Evolutionary conservation across 2,329 filamentous ascomycete genomes (phyloP).

Genomic region (Monosporascus sp.): DNA sequence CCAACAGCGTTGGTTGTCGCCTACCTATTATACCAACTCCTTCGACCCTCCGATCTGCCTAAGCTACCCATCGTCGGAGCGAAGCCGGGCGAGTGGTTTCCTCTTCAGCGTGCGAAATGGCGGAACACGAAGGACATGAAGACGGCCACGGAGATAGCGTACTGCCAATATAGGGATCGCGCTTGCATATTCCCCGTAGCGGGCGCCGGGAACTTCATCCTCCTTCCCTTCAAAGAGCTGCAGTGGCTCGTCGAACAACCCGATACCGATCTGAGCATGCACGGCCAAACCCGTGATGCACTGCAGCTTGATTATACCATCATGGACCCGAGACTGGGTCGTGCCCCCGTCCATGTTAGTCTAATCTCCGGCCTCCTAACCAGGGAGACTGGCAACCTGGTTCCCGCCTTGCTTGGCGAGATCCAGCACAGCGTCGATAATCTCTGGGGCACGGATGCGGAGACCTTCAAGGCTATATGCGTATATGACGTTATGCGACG

Average conservation of each 20-base stretch:
- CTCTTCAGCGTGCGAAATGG: conserved; percentile 22
- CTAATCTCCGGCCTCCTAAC: conserved; percentile 24
- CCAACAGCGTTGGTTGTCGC: conserved; percentile 16
- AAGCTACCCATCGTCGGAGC: conserved; percentile 25
- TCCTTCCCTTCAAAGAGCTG: conserved; percentile 22
- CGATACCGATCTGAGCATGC: conserved; percentile 19
- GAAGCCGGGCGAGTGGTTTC: conserved; percentile 29
- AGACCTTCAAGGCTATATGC: conserved; percentile 7
- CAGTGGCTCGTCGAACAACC: conserved; percentile 27
- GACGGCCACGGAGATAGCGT: conserved; percentile 15
- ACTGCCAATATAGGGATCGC: conserved; percentile 17
- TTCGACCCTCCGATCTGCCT: conserved; percentile 18
- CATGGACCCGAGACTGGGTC: conserved; percentile 16
- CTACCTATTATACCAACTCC: conserved; percentile 20
- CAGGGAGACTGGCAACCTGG: conserved; percentile 24
- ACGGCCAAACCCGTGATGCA: conserved; percentile 12
- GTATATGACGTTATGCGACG: conserved; percentile 20
- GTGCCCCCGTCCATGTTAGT: conserved; percentile 18
- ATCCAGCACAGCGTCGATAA: conserved; percentile 16
- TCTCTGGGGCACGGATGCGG: conserved; percentile 17
- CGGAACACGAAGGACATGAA: conserved; percentile 26
- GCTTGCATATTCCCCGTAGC: conserved; percentile 22
- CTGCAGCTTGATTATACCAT: conserved; percentile 22
- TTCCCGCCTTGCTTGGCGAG: conserved; percentile 25
- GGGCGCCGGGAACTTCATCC: conserved; percentile 14